Evolutionary conservation across 2,329 filamentous ascomycete genomes (phyloP).

Genomic region (Drechslerella coelobrocha): DNA sequence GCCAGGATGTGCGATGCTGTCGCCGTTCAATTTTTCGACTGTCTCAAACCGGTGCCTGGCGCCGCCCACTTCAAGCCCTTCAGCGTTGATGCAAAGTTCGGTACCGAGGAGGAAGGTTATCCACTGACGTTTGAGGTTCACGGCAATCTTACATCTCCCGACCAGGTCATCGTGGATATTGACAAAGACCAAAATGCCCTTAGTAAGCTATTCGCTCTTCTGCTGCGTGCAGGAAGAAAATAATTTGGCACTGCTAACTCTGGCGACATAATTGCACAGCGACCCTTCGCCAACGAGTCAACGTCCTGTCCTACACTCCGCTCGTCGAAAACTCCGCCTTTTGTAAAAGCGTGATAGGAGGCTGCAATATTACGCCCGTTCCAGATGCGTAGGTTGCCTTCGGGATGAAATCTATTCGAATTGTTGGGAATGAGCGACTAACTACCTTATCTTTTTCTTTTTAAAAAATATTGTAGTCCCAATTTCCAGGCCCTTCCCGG

Average conservation of each 20-base stretch:
- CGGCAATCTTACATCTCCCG: slow-evolving; percentile 33
- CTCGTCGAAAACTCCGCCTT: slow-evolving; percentile 30
- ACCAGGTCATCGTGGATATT: slow-evolving; percentile 24
- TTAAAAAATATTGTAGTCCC: too few relatives aligned
- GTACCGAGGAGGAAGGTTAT: slow-evolving; percentile 29
- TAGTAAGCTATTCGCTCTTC: slow-evolving; percentile 12
- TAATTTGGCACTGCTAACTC: slow-evolving; percentile 7
- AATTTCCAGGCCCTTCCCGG: slow-evolving; percentile 67
- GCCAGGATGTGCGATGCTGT: slow-evolving; percentile 22
- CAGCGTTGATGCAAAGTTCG: slow-evolving; percentile 48
- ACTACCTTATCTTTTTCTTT: too few relatives aligned
- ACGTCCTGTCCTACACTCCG: slow-evolving; percentile 45
- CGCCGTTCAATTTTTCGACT: slow-evolving; percentile 34
- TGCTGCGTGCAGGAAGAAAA: not conserved
- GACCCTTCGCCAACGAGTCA: slow-evolving; percentile 38
- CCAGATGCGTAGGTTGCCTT: slow-evolving; percentile 30
- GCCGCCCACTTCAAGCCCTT: slow-evolving; percentile 32
- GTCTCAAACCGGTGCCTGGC: slow-evolving; percentile 23
- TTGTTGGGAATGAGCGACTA: too few relatives aligned
- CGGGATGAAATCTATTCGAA: slow-evolving; percentile 6
- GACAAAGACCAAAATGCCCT: slow-evolving; percentile 23
- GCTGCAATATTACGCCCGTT: slow-evolving; percentile 23
- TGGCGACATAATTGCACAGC: slow-evolving; percentile 28
- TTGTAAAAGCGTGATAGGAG: slow-evolving; percentile 25
- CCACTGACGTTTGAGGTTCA: slow-evolving; percentile 32